Conservation (phyloP, 2,329 filamentous ascomycete genomes). For the Passalora sequoiae region DNA sequence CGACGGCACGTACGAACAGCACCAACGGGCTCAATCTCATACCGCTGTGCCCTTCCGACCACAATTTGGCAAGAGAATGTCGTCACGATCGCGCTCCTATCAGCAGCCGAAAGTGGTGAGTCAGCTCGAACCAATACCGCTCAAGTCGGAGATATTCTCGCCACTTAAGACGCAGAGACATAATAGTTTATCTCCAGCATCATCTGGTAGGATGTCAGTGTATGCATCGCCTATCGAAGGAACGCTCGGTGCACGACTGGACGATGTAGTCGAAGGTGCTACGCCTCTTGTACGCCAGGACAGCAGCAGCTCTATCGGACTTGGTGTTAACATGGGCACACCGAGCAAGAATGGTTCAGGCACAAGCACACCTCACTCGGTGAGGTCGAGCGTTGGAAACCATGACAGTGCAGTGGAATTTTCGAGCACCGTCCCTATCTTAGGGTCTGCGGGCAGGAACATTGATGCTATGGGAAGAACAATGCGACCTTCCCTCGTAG, state of each 20-base stretch:
- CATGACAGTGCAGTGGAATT: slow-evolving; percentile 18
- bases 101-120: slow-evolving; percentile 29
- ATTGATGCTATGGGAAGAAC: slow-evolving; percentile 9
- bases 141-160: slow-evolving; percentile 34
- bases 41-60: slow-evolving; percentile 28
- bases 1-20: slow-evolving; percentile 14
- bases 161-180: slow-evolving; percentile 29
- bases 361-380: slow-evolving; percentile 8
- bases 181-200: slow-evolving; percentile 16
- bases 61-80: slow-evolving; percentile 22
- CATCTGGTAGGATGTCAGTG: slow-evolving; percentile 11
- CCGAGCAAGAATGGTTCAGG: slow-evolving; percentile 11
- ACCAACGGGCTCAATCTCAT: slow-evolving; percentile 24
- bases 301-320: slow-evolving; percentile 11
- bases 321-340: slow-evolving; percentile 6
- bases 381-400: slow-evolving; percentile 14
- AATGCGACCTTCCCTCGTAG: slow-evolving; percentile 40
- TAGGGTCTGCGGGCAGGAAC: slow-evolving; percentile 8
- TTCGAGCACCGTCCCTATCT: slow-evolving; percentile 1
- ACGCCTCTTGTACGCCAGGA: slow-evolving; percentile 12
- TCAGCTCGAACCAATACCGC: slow-evolving; percentile 27
- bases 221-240: slow-evolving; percentile 20
- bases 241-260: slow-evolving; percentile 6
- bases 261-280: slow-evolving; percentile 12
- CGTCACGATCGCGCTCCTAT: slow-evolving; percentile 28